These are phyloP conservation scores for Aegle marmelos DNA, from an alignment of 345 rosid genomes.

Conservation along the genomic window DNA sequence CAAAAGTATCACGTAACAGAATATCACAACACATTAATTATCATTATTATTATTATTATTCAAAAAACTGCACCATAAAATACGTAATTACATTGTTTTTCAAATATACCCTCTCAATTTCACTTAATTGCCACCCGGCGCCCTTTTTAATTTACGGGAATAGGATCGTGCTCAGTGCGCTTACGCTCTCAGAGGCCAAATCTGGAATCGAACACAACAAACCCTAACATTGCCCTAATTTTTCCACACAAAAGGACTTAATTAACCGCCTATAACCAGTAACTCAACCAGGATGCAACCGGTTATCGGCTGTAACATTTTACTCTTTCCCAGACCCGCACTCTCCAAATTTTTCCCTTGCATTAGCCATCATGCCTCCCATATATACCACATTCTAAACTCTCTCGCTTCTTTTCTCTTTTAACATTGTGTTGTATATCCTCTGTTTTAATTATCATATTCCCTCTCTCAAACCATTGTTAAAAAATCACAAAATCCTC, in stretches of 20 bases:
- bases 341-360: neutral
- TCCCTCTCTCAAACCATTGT: slow-evolving; percentile 12
- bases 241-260: neutral
- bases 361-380: neutral
- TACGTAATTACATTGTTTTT: neutral
- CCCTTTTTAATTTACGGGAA: neutral
- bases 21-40: neutral
- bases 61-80: neutral
- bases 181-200: slow-evolving; percentile 7
- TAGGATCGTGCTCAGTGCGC: neutral
- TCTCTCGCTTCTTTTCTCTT: slow-evolving; percentile 5
- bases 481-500: slow-evolving; percentile 1
- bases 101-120: neutral
- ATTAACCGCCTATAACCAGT: slow-evolving; percentile 54
- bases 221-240: slow-evolving; percentile 25
- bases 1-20: neutral
- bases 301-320: slow-evolving; percentile 36
- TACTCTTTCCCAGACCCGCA: slow-evolving; percentile 15
- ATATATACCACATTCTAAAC: slow-evolving; percentile 13
- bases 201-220: neutral
- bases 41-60: too few species aligned
- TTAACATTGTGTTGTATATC: slow-evolving; percentile 3
- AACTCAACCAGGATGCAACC: slow-evolving; percentile 29
- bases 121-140: neutral
- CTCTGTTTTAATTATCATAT: slow-evolving; percentile 11